Evolutionary conservation across 164 flowering plant species (phyloP).

Genomic region (Magnolia changhungtana): DNA sequence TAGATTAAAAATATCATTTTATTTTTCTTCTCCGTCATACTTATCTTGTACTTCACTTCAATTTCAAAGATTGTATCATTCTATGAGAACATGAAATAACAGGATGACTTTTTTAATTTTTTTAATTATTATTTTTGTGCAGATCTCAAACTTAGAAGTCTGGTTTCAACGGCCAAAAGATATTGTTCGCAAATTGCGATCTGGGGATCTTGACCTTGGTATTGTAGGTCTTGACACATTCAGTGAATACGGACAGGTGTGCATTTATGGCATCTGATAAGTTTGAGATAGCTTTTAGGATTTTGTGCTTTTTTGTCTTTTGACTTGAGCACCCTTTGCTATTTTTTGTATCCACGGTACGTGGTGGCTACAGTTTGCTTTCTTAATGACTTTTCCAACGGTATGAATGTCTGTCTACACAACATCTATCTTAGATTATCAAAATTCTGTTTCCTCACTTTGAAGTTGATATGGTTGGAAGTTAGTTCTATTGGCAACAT

Average conservation of each 20-base stretch:
- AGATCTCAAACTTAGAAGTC: constrained; percentile 85
- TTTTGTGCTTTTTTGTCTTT: not conserved
- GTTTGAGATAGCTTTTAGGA: not conserved
- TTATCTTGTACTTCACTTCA: not conserved
- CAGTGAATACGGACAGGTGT: constrained; percentile 86
- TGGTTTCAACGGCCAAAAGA: constrained; percentile 98
- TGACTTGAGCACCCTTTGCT: not conserved
- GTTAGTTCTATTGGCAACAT: too few relatives aligned
- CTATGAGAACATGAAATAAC: not conserved
- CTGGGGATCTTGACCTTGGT: constrained; percentile 97
- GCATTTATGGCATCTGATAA: not conserved
- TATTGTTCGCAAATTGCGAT: constrained; percentile 73
- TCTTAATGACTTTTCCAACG: not conserved
- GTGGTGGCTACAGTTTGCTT: not conserved
- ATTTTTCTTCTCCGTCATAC: too few relatives aligned
- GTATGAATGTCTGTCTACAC: not conserved
- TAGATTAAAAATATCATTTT: too few relatives aligned
- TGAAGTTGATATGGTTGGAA: not conserved
- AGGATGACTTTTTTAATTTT: not conserved
- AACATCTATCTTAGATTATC: not conserved
- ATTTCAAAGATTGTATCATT: not conserved
- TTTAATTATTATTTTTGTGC: constrained; percentile 17
- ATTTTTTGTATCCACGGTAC: not conserved
- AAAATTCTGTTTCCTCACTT: not conserved
- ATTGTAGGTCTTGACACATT: constrained; percentile 85